Base-by-base conservation (phyloP, 148 eudicot species). In the Cornus suecica region DNA sequence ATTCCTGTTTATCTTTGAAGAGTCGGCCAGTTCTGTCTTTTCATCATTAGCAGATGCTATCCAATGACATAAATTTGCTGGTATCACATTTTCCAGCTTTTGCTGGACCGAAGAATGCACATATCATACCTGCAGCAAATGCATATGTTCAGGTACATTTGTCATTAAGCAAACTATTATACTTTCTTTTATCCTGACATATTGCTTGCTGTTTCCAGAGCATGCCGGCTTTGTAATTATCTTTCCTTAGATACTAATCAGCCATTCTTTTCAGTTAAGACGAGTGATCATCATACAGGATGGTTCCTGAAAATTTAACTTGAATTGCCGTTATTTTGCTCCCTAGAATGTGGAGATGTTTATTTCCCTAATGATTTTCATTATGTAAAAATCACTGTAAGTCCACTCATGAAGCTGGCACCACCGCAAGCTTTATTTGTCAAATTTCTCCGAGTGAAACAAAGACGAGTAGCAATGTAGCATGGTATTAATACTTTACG, bases 71-170 rank as follows among this genome's bases (percentile, higher is more conserved):
- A 56, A 28, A 56, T 69, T 65, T 81, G 72, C 28, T 76, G 45
- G 63, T 68, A 56, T 68, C 25, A 56, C 65, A 18, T 68, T 58
- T 74, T 84, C 71, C 88, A 94, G 99, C 92, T 81, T 92, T 92
- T 78, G 80, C 97, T 24, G 99, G 99, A 70, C 80, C 91, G 22
- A 88, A 86, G 75, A 90, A 91, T 76, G 78, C 64, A 20, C 90
- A 94, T 70, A 86, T 94, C 68, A 73, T 92, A 80, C 87, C 92
- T 78, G 96, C 99, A 65, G 97, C 93, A 70, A 85, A 94, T 77
- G 82, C 92, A 41, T 94, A 94, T 72, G 84, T 91, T 77, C 99
- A 94, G 97, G 99, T 94, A 48, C 74, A 74, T 65, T 24, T 74
- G 63, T 42, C 48, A 20, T 23, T 31, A 58, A 67, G 18, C 9